A percentile compares a stretch with the other conserved stretches of the same genome.
Evolutionary conservation across 2,329 filamentous ascomycete genomes (phyloP).

Genomic region (Zasmidium angulare): DNA sequence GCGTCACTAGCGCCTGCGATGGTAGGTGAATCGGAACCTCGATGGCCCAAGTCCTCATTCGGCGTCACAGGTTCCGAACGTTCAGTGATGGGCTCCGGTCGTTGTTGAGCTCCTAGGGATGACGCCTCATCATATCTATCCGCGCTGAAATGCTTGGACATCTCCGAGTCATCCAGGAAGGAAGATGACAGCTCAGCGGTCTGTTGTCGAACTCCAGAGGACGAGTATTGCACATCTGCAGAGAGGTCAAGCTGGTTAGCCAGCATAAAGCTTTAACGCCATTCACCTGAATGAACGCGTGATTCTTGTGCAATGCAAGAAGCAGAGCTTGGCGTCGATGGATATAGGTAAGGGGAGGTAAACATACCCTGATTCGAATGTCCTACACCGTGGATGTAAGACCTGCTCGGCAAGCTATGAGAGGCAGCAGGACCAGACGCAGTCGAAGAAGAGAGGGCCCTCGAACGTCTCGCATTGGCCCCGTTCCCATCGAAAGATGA

Average conservation of each 20-base stretch:
- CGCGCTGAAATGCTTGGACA: conserved; percentile 23
- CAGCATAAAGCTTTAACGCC: too few relatives aligned
- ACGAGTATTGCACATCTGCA: conserved; percentile 46
- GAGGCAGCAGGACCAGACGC: conserved; percentile 8
- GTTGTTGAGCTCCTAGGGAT: conserved; percentile 3
- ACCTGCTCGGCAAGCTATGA: conserved; percentile 34
- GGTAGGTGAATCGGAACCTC: conserved; percentile 10
- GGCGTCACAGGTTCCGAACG: conserved; percentile 36
- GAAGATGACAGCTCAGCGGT: conserved; percentile 40
- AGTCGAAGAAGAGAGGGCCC: conserved; percentile 15
- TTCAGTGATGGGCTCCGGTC: conserved; percentile 23
- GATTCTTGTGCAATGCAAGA: not conserved
- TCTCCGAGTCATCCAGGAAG: conserved; percentile 37
- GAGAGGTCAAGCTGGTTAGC: not conserved
- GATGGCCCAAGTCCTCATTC: conserved; percentile 7
- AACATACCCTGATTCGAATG: conserved; percentile 25
- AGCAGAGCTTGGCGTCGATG: not conserved
- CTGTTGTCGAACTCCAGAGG: conserved; percentile 39
- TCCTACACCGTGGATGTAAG: conserved; percentile 36
- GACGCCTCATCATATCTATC: not conserved
- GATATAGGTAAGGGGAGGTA: not conserved
- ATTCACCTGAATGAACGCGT: not conserved
- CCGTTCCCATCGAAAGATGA: conserved; percentile 1
- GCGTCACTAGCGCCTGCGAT: conserved; percentile 8
- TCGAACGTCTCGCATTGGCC: not conserved